Conservation (phyloP, 2,329 filamentous ascomycete species). For the Dactylonectria macrodidyma region DNA sequence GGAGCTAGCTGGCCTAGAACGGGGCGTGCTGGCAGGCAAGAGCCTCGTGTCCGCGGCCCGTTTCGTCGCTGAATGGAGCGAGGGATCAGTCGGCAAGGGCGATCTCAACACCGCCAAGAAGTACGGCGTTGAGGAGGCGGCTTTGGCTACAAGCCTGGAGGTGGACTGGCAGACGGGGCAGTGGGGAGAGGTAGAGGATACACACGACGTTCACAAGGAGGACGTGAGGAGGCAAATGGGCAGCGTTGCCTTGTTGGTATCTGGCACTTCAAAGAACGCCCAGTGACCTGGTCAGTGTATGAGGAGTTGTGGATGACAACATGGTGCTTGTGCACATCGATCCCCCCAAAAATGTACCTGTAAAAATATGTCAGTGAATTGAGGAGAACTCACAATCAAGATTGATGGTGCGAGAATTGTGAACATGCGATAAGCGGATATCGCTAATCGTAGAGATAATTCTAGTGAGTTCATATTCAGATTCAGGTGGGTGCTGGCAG, state of each 20-base stretch:
- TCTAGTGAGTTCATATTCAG: no score
- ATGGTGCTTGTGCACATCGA: constrained; percentile 36
- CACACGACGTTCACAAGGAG: constrained; percentile 95
- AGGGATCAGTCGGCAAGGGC: constrained; percentile 72
- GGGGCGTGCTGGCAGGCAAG: constrained; percentile 88
- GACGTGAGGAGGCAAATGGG: constrained; percentile 91
- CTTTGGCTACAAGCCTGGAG: constrained; percentile 83
- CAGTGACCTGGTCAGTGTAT: background rate
- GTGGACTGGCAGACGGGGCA: constrained; percentile 90
- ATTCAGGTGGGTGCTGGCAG: no score
- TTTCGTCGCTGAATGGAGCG: constrained; percentile 89
- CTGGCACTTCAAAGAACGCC: constrained; percentile 62
- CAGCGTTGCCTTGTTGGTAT: constrained; percentile 86
- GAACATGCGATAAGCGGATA: background rate
- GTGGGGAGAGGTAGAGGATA: constrained; percentile 99
- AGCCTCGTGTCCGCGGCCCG: constrained; percentile 84
- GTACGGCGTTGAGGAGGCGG: constrained; percentile 89
- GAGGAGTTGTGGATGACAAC: background rate
- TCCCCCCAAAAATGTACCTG: constrained; percentile 33
- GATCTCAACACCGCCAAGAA: constrained; percentile 49
- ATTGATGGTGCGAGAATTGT: background rate
- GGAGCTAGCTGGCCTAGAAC: constrained; percentile 89
- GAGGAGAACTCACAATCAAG: background rate
- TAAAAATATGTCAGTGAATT: constrained; percentile 8
- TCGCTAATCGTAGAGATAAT: background rate